Evolutionary conservation across 495 filamentous ascomycete species (phyloP), one percentile per base, ranked within the genome.

Genomic region (Xylaria castorea): DNA sequence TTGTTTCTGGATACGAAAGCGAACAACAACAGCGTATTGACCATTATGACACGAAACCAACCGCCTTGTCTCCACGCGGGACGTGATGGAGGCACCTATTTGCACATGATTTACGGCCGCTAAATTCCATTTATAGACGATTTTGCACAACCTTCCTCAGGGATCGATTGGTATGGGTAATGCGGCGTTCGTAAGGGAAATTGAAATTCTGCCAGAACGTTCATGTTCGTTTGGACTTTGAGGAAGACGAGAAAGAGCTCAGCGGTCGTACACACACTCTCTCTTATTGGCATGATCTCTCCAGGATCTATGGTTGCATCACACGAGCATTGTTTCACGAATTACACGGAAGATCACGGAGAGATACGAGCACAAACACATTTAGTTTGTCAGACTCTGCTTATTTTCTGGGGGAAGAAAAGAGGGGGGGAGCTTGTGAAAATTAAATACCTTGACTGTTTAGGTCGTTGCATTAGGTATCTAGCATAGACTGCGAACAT

Each of bases 81-180:
- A 68, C 66, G 50, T 55, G 30, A 68, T 46, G 53, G 53, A 61
- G 50, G 50, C 51, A 32, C 48, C 12, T 34, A 20, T 69, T 61
- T 25, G 12, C 66, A 68, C 38, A 69, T 69, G 67, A 69, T 60
- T 61, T 69, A 69, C 34, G 67, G 36, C 53, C 53, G 18, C 66
- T 53, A 34, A 20, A 44, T 40, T 46, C 67, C 25, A 58, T 18
- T 60, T 61, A 60, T 69, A 69, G 51, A 69, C 53, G n/a, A 69
- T 22, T 46, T 61, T 69, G 67, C 53, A 69, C 67, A 36, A 69
- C 30, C 34, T 61, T 69, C 67, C 67, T 69, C 67, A 69, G 67
- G 67, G 67, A 69, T 32, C 22, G 38, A 58, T 55, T 25, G 34
- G 36, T 69, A 60, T 48, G 68, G 68, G 57, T 25, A 36, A 50